Base-by-base conservation (phyloP, 2,329 filamentous ascomycete genomes). In the Colletotrichum sp. region DNA sequence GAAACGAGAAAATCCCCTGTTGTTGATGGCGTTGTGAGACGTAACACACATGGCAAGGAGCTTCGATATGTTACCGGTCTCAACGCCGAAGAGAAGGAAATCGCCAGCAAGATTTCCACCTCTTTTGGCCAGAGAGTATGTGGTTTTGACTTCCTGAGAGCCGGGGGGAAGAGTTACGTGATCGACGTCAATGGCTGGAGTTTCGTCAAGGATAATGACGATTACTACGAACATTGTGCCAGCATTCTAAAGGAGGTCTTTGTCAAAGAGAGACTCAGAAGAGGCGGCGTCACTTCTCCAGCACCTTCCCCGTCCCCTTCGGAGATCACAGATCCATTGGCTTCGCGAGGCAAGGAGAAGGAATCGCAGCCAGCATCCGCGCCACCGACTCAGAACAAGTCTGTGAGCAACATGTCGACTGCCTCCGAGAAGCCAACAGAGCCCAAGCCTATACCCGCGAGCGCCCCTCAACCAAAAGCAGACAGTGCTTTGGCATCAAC, bases 171-270 rank as follows among this genome's bases (percentile, higher is more conserved):
- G 83, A 99, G 96, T 83, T 99, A 95, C 85, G 97, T 99, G 65
- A 99, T 99, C 79, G 97, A 99, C 81, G 97, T 99, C 80, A 99
- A 99, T 83, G 97, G 97, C 15, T 99, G 98, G 98, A 99, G 96
- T 82, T 99, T 99, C 81, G 97, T 99, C 84, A 99, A 99, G 84
- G 98, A 99, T 84, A 99, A 99, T 81, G 96, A 98, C 77, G 96
- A 98, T 76, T 99, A 99, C 84, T 99, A 99, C 83, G 95, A 99
- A 81, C 95, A 95, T 81, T 97, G 94, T 79, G 93, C 97, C 26
- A 93, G 89, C 75, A 98, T 99, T 65, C 87, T 99, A 67, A 95
- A 93, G 81, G 93, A 97, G 8, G 95, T 98, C 82, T 99, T 99
- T 79, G 88, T 98, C 78, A 92, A 92, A 78, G 96, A 98, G 84